Base-by-base conservation (phyloP, 768 basidiomycete genomes). In the Hortiboletus campestris region DNA sequence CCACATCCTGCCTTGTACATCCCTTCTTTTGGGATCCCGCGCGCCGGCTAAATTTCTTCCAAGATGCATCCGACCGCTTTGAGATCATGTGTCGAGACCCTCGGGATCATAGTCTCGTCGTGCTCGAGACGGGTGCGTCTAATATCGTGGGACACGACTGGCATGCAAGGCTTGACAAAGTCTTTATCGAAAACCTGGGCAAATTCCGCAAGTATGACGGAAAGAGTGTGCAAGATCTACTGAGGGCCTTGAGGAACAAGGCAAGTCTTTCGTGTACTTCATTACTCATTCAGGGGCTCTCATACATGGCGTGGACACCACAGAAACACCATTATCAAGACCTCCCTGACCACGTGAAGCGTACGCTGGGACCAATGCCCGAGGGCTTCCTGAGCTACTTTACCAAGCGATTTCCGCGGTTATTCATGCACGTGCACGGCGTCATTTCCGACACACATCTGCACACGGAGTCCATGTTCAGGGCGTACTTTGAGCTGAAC, bases 251-350 rank as follows among this genome's bases (percentile, higher is more conserved):
- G 65, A 80, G 97, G 60, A 99, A 98, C 72, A 98, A 99, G 82
- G 94, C 93, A 54, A 41, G 84, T 71, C 6, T 9, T 45, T 28
- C 51, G 14, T 14, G 25, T 46, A 36, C 49, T 35, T 13, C 22
- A 31, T 34, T 4, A 31, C 45, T 6, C 13, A 35, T 40, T 35
- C 44, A 16, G 6, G 36, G 20, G 1, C 60, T 13, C 55, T 66
- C 46, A 71, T 45, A 35, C 49, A 40, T 10, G 22, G 12, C 53
- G 12, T 35, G 58, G n/a, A n/a, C 40, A 56, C 8, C 47, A 20
- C 63, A 95, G 94, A 96, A 94, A 89, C 89, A 98, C 60, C 95
- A 98, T 67, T 97, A 96, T 67, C 96, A 98, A 74, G 97, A 99
- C 72, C 75, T 99, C 12, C 96, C 96, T 2, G 92, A 94, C 60